Base-by-base conservation (phyloP, 2,329 filamentous ascomycete genomes). In the Talaromyces funiculosus region DNA sequence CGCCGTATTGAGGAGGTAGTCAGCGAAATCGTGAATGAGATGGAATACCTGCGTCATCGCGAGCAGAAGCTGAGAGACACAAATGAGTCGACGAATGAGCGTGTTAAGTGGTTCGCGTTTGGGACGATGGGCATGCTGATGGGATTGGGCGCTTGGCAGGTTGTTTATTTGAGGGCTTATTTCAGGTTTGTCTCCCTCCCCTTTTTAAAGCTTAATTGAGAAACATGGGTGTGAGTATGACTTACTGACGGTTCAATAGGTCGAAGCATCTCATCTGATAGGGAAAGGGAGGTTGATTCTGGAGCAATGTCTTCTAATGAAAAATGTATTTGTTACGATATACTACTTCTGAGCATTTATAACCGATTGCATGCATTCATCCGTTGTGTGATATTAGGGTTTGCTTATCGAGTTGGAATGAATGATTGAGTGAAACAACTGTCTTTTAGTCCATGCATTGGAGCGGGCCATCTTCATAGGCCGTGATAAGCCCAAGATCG, bases 71-170 rank as follows among this genome's bases (percentile, higher is more conserved):
- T 99, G 69, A 84, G 94, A 75, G 93, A 99, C 80, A 99, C 94
- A 68, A 99, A 99, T 78, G 94, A 99, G 87, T 97, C 93, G 82
- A 99, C 94, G 67, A 99, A 99, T 80, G 94, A 90, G 79, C 86
- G 94, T 62, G 94, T 99, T 71, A 99, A 97, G 82, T 97, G 91
- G 92, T 99, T 99, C 78, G 93, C 93, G 53, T 87, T 97, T 74
- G 86, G 87, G 66, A 97, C 93, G 29, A 97, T 96, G 80, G 89
- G 91, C 64, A 88, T 97, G 82, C 80, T 99, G 68, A 82, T 97
- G 67, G 90, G 85, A 35, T 81, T 99, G 68, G 96, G 94, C 76
- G 92, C 81, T 43, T 99, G 94, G 94, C 94, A 99, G 86, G 90
- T 99, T 72, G 86, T 99, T 73, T 99, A 99, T 78, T 82, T 99